Base-by-base conservation (phyloP, 2,329 filamentous ascomycete species). In the Aaosphaeria arxii region DNA sequence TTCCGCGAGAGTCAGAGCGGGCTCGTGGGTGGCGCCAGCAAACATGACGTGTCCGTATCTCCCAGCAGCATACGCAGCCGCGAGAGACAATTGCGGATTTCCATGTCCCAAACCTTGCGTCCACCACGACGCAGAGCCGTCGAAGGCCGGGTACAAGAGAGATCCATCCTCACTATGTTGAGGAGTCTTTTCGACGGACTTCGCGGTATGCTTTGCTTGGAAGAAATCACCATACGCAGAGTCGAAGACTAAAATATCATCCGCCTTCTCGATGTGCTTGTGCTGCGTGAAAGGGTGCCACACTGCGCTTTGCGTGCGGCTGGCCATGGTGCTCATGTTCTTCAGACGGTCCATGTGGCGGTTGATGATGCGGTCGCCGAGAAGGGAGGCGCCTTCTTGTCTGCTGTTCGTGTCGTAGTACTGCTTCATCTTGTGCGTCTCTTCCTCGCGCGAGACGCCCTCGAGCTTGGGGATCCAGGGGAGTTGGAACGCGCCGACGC, bases 281-380 rank as follows among this genome's bases (percentile, higher is more conserved):
- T 95, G 89, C 58, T 95, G 89, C 0, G 89, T 91, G 59, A 95
- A 95, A 0, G 90, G 89, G 58, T 92, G 92, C 89, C 89, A 95
- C 35, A 95, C 90, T 2, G 48, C 49, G 28, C 59, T 42, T 1
- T 56, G 51, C 0, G 89, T 89, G 38, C 79, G 75, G 1, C 71
- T 62, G 0, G 83, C 72, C 80, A 92, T 84, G 1, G 72, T 75
- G 32, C 84, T 78, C 0, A 94, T 70, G 0, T 78, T 72, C 1
- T 74, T 62, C 9, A 90, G 75, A 3, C 87, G 80, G 3, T 72
- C 54, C 1, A 71, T 57, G 46, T 90, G 86, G 11, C 74, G 77
- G 3, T 64, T 54, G 1, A 80, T 66, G 1, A 91, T 74, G 1
- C 71, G 63, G 0, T 74, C 64, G 0, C 88, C 68, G 9, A 86